Percentiles rank a stretch among this genome's conserved stretches.
Evolutionary conservation across 2,329 filamentous ascomycete species (phyloP).

Genomic region (Colletotrichum gigasporum): DNA sequence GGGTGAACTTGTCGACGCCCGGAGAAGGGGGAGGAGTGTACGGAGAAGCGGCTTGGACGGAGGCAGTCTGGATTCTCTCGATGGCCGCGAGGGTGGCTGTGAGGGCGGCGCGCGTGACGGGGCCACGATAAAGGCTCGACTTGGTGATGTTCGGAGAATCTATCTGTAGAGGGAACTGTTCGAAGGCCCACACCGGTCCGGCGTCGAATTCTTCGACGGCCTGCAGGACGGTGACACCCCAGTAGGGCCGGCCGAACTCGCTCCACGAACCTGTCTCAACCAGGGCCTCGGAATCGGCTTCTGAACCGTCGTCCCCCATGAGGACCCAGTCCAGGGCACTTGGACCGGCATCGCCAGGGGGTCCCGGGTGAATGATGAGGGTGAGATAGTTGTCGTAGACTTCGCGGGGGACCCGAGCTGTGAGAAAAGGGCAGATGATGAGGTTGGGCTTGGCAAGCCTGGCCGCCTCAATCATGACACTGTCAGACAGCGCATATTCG

Average conservation of each 20-base stretch:
- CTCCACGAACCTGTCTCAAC: conserved; percentile 39
- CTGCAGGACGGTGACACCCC: conserved; percentile 51
- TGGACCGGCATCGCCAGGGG: conserved; percentile 51
- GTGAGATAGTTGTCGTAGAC: conserved; percentile 48
- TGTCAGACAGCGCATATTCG: conserved; percentile 47
- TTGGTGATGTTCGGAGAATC: conserved; percentile 50
- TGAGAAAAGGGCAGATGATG: conserved; percentile 53
- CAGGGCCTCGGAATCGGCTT: conserved; percentile 40
- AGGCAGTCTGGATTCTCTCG: conserved; percentile 40
- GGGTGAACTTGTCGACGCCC: conserved; percentile 14
- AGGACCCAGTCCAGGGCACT: conserved; percentile 53
- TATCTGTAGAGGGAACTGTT: conserved; percentile 52
- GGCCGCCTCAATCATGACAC: conserved; percentile 48
- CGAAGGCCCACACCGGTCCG: conserved; percentile 54
- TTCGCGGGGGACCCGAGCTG: conserved; percentile 45
- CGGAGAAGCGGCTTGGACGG: conserved; percentile 9
- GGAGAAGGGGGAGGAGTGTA: conserved; percentile 32
- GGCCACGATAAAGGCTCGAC: conserved; percentile 49
- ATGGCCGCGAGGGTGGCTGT: conserved; percentile 47
- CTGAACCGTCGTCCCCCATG: conserved; percentile 51
- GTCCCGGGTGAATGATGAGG: conserved; percentile 51
- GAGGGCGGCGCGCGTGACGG: conserved; percentile 48
- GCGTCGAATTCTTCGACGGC: conserved; percentile 52
- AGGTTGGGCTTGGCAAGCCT: conserved; percentile 47
- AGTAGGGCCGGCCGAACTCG: conserved; percentile 45